A percentile compares a stretch with the other conserved stretches of the same genome.
Conservation (phyloP, 805 yeast species). For the Brettanomyces naardenensis region DNA sequence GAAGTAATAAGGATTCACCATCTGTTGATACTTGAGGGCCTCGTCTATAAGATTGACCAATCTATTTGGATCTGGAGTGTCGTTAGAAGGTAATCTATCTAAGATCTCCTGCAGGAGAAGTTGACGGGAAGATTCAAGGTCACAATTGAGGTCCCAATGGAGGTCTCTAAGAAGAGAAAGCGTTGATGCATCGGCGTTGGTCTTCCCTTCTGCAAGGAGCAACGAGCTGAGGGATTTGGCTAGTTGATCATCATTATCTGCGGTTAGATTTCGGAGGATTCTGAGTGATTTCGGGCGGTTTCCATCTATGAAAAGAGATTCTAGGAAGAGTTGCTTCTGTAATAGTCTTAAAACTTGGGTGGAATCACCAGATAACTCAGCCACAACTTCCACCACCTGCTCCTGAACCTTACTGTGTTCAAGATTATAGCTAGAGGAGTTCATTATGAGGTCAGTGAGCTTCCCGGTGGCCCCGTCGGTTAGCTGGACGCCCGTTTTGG, state of each 20-base stretch:
- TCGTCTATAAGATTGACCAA: conserved; percentile 43
- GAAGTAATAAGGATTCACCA: conserved; percentile 16
- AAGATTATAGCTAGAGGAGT: not conserved
- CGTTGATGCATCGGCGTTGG: not conserved
- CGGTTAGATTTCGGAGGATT: conserved; percentile 25
- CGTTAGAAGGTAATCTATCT: conserved; percentile 38
- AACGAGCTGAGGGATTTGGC: not conserved
- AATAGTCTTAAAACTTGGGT: conserved; percentile 11
- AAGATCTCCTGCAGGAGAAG: conserved; percentile 35
- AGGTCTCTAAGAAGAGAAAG: not conserved
- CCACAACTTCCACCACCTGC: conserved; percentile 3
- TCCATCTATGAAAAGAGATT: conserved; percentile 27
- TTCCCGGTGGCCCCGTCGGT: conserved; percentile 7
- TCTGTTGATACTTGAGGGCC: conserved; percentile 39
- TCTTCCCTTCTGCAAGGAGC: not conserved
- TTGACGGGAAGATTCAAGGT: conserved; percentile 27
- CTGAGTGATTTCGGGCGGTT: conserved; percentile 27
- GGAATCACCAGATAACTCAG: not conserved
- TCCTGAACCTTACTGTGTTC: not conserved
- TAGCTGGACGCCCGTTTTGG: conserved; percentile 12
- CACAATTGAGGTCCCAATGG: not conserved
- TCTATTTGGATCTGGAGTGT: conserved; percentile 40
- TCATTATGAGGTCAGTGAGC: conserved; percentile 1
- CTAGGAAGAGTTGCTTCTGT: conserved; percentile 34
- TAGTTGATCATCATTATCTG: not conserved